phyloP scores from a whole-genome alignment of 1,139 yeast species.

The Waltiozyma sp. region DNA sequence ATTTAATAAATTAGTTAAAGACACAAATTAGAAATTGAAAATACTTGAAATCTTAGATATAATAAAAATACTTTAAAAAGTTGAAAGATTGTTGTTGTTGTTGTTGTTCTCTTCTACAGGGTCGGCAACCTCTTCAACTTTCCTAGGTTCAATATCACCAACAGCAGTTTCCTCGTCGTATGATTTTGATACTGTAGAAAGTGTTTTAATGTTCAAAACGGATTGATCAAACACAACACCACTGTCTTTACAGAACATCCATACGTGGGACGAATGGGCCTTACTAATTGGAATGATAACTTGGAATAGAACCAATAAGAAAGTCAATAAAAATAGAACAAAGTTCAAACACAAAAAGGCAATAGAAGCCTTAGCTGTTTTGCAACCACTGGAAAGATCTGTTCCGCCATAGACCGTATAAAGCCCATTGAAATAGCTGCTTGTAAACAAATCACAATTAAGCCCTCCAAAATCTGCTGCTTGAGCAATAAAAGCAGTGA shows the following conservation, averaged over 20 bases:
- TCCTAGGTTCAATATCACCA: neutral
- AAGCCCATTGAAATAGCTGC: neutral
- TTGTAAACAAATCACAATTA: no score
- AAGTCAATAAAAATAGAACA: neutral
- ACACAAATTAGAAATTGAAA: no score
- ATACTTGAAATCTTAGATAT: no score
- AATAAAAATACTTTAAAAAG: no score
- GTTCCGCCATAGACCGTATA: neutral
- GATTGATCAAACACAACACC: neutral
- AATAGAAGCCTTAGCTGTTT: constrained; percentile 1
- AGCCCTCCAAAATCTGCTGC: neutral
- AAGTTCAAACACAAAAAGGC: constrained; percentile 1
- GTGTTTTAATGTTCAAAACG: neutral
- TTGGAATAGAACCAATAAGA: neutral
- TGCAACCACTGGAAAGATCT: neutral
- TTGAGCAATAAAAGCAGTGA: neutral
- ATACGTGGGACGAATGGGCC: neutral
- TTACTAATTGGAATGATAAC: neutral
- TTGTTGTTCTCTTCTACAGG: constrained; percentile 1
- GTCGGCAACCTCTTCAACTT: no score
- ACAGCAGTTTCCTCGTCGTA: neutral
- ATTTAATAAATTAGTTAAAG: no score
- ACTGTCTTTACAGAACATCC: neutral
- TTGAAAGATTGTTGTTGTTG: no score
- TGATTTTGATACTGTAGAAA: neutral